Evolutionary conservation across 345 rosid species (phyloP).

Genomic region (Gossypium sturtianum): DNA sequence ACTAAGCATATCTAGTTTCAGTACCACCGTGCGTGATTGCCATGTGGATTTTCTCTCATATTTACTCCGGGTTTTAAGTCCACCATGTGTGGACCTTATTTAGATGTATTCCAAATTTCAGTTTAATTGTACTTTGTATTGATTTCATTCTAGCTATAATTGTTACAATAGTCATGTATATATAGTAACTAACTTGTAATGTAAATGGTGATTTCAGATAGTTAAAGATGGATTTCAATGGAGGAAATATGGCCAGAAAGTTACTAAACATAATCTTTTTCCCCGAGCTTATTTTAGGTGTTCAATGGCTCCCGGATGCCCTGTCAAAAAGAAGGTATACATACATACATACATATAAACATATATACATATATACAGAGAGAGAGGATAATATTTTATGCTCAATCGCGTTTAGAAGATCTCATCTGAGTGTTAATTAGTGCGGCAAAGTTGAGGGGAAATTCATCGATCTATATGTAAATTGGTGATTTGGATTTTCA

Average conservation of each 20-base stretch:
- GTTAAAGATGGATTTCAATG: conserved; percentile 63
- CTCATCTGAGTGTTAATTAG: too few relatives aligned
- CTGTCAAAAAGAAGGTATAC: conserved; percentile 56
- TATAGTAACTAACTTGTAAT: not conserved
- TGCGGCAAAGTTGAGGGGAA: too few relatives aligned
- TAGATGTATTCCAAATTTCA: too few relatives aligned
- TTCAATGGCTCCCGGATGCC: conserved; percentile 50
- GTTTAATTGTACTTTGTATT: too few relatives aligned
- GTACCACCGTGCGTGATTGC: too few relatives aligned
- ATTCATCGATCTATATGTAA: not conserved
- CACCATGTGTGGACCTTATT: too few relatives aligned
- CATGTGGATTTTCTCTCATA: too few relatives aligned
- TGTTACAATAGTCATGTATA: not conserved
- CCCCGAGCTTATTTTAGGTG: conserved; percentile 67
- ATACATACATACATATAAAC: not conserved
- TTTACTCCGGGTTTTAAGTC: too few relatives aligned
- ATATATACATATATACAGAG: too few relatives aligned
- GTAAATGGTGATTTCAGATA: conserved; percentile 19
- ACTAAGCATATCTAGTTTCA: too few relatives aligned
- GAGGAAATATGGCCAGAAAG: conserved; percentile 71
- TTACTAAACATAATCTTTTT: conserved; percentile 53
- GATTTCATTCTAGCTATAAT: not conserved
- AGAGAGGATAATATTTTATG: too few relatives aligned
- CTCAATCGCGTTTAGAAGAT: too few relatives aligned
- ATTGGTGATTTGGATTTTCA: not conserved